Base-by-base conservation (phyloP, 371 early-diverging fungal genomes). In the Blakeslea trispora region DNA sequence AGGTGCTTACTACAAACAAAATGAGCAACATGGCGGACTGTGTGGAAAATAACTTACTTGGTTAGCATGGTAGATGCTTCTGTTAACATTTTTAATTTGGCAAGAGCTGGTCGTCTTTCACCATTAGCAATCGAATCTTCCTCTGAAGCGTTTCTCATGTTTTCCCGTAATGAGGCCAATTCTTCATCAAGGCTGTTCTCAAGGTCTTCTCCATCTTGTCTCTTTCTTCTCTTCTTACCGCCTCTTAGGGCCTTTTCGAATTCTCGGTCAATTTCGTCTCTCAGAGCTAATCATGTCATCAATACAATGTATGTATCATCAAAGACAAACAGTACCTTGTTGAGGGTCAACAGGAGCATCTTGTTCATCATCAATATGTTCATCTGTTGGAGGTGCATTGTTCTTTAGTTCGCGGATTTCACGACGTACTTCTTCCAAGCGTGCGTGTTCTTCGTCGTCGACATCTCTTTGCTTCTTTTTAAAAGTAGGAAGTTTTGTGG, bases 31-130 rank as follows among this genome's bases (percentile, higher is more conserved):
- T n/a, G n/a, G n/a, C n/a, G n/a, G n/a, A 42, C 6, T 41, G 15
- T 42, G 3, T 63, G 35, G 55, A 28, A 2, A n/a, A n/a, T n/a
- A n/a, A 55, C 79, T 23, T 79, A 86, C 84, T 92, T 92, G 64
- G 85, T 75, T 50, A 96, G 71, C 56, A 82, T 83, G 11, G 57
- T 73, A 22, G 79, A 77, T 14, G 93, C 90, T 28, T 76, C 77
- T 10, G 85, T 81, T 53, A 99, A 79, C 81, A 92, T 79, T 62
- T 85, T 86, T 51, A 97, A 77, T 72, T 96, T 97, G 39, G 88
- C 81, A 15, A 91, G 75, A 1, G 95, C 94, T 0, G 96, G 91
- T 57, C 83, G 73, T 39, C 83, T 74, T 51, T 87, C 74, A 53
- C 78, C 69, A 62, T 95, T 93, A 40, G 88, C 77, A 60, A 88